Conservation (phyloP, 768 basidiomycete genomes). For the Hemileccinum impolitum region DNA sequence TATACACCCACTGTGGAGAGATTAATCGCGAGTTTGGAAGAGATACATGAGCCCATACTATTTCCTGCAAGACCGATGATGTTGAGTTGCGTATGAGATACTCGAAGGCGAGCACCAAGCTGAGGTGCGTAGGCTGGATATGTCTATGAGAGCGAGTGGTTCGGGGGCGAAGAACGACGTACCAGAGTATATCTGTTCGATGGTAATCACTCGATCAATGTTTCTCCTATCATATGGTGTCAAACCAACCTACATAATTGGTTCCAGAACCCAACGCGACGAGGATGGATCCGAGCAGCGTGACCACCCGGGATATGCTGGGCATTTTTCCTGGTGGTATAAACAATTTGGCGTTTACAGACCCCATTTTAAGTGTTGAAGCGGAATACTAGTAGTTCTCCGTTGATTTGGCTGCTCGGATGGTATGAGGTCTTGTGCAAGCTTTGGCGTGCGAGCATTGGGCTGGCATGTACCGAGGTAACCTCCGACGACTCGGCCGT, state of each 20-base stretch:
- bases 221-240: neutral
- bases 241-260: constrained; percentile 57
- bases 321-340: constrained; percentile 28
- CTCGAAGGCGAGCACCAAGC: constrained; percentile 67
- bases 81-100: constrained; percentile 81
- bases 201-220: neutral
- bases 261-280: constrained; percentile 67
- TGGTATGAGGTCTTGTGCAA: too few species aligned
- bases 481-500: too few species aligned
- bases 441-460: too few species aligned
- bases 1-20: constrained; percentile 65
- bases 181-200: constrained; percentile 30
- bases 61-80: constrained; percentile 80
- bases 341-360: constrained; percentile 10
- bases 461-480: too few species aligned
- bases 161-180: neutral
- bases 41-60: constrained; percentile 38
- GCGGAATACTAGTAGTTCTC: too few species aligned
- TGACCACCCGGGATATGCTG: constrained; percentile 42
- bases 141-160: neutral
- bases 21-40: neutral
- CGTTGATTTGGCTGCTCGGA: too few species aligned
- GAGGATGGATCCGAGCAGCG: constrained; percentile 53
- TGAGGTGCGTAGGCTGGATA: constrained; percentile 79
- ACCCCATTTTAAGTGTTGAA: constrained; percentile 7